Conservation (phyloP, 2,329 filamentous ascomycete genomes). For the Colletotrichum sp. region DNA sequence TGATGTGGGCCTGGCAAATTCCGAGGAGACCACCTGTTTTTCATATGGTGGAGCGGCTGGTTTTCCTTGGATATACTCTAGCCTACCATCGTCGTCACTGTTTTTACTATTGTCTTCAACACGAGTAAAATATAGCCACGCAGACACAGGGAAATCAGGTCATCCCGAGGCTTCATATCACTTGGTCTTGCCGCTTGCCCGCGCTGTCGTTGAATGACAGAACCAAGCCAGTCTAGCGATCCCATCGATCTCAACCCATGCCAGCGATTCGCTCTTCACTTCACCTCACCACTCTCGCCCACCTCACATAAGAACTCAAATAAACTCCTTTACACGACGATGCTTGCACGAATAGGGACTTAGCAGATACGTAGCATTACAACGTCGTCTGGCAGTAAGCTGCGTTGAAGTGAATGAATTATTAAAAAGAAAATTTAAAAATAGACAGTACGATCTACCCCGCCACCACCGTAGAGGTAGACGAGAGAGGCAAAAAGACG, state of each 20-base stretch:
- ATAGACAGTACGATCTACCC: neutral
- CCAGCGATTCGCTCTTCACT: neutral
- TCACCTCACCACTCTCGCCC: neutral
- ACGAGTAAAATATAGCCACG: neutral
- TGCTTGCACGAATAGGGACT: neutral
- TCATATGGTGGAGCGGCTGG: neutral
- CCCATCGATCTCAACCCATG: neutral
- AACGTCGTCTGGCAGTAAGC: neutral
- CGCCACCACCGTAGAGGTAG: neutral
- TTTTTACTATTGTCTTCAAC: neutral
- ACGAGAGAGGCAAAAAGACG: neutral
- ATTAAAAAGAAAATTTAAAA: neutral
- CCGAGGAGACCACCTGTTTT: neutral
- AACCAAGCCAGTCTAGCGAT: neutral
- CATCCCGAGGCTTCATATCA: neutral
- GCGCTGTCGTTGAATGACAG: rapidly evolving
- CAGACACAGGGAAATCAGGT: neutral
- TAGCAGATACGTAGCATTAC: neutral
- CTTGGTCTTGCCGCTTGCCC: neutral
- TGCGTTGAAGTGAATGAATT: neutral
- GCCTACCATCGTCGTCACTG: neutral
- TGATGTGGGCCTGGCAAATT: neutral
- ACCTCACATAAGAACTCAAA: neutral
- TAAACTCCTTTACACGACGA: neutral
- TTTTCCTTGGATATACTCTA: neutral